Evolutionary conservation across 805 yeast genomes (phyloP).

Genomic region (Candida boidinii): DNA sequence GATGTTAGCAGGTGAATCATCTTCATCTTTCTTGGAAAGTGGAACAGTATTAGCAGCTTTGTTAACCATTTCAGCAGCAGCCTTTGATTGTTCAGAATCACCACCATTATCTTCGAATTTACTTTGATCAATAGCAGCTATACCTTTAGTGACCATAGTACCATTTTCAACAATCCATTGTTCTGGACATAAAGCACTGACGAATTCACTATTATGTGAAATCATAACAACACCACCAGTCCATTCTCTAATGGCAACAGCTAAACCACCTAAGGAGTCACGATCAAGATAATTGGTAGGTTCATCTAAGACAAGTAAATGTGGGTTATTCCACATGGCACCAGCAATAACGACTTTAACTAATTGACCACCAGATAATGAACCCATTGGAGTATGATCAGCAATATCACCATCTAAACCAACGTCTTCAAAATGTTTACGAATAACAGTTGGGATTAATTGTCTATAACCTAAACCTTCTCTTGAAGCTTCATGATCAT

Average conservation of each 20-base stretch:
- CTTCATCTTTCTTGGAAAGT: conserved; percentile 49
- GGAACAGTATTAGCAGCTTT: conserved; percentile 39
- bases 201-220: conserved; percentile 95
- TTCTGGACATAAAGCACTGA: conserved; percentile 96
- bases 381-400: conserved; percentile 95
- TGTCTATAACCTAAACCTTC: conserved; percentile 99
- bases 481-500: conserved; percentile 98
- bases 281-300: conserved; percentile 98
- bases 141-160: conserved; percentile 75
- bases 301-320: conserved; percentile 90
- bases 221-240: conserved; percentile 97
- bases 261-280: conserved; percentile 95
- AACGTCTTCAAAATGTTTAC: conserved; percentile 95
- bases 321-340: conserved; percentile 99
- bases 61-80: conserved; percentile 36
- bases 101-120: conserved; percentile 78
- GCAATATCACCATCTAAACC: conserved; percentile 98
- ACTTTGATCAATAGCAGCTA: conserved; percentile 60
- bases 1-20: conserved; percentile 92
- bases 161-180: conserved; percentile 98
- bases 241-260: conserved; percentile 98
- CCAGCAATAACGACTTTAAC: conserved; percentile 99
- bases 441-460: conserved; percentile 79
- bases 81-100: conserved; percentile 31
- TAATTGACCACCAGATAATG: conserved; percentile 95